Evolutionary conservation across 1,139 yeast species (phyloP), one percentile per base, ranked within the genome.

Genomic region (Pichia sp.): DNA sequence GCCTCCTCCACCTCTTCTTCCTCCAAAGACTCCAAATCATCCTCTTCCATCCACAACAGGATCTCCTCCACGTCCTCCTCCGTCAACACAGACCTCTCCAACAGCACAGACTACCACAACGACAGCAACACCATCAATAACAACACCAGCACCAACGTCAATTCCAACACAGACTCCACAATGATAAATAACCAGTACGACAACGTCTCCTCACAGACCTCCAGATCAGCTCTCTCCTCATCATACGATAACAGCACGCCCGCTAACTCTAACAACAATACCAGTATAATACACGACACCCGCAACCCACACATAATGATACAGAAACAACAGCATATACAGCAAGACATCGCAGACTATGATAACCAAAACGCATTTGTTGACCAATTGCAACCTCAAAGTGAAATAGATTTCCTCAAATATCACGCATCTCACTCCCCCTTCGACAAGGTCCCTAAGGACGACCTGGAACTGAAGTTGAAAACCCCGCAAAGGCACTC

Each of bases 401-500:
- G 43, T 19, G 65, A 60, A 27, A 48, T 60, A 8, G 64, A 59
- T 38, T 51, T 59, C 39, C 51, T 61, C 11, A 58, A 54, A 47
- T 52, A 55, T 24, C 65, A 61, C 35, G 53, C 65, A 3, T 47
- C 63, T 6, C 63, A 61, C 28, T 52, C 61, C 7, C 58, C 63
- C n/a, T 62, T 60, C 38, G 66, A 62, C 46, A 60, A 57, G 43
- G 57, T 63, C 7, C 67, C 79, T 7, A 72, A 72, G 52, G 71
- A 72, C 43, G 73, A 73, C 56, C 67, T 81, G 38, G 89, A 83
- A 53, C 70, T 83, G 47, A 77, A 61, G 46, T 59, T 62, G 4
- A 56, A 62, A 47, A 75, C 96, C 1, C 97, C 99, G 12, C 89
- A 88, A 61, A 81, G 99, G 62, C 99, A 93, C 65, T 86, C 95